Evolutionary conservation across 139 green algal genomes (phyloP).

Genomic region (Micractinium conductrix): DNA sequence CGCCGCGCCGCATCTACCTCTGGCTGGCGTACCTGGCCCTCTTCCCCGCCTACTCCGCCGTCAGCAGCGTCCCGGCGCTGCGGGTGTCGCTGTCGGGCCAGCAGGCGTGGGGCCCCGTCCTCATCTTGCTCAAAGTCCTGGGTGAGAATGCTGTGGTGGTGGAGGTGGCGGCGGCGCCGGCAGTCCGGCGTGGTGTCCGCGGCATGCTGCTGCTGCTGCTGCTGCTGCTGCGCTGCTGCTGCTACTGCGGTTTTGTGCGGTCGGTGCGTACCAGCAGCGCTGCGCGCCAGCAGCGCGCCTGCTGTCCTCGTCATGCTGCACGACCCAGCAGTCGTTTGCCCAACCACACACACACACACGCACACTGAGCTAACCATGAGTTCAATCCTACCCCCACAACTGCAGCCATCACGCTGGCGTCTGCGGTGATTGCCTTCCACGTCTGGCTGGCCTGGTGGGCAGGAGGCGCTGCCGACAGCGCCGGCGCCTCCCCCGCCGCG

Average conservation of each 20-base stretch:
- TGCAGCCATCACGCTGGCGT: background rate
- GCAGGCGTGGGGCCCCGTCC: background rate
- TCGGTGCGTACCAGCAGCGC: too few relatives aligned
- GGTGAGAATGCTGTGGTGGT: too few relatives aligned
- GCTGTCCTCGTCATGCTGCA: too few relatives aligned
- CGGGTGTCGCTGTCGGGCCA: background rate
- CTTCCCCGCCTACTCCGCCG: slow-evolving; percentile 12
- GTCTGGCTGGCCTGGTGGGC: slow-evolving; percentile 22
- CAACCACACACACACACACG: too few relatives aligned
- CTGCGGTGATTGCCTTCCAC: background rate
- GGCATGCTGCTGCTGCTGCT: background rate
- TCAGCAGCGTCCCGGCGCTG: slow-evolving; percentile 1
- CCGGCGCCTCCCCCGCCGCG: too few relatives aligned
- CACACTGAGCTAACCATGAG: too few relatives aligned
- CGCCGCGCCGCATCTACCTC: slow-evolving; percentile 4
- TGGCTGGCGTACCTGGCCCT: slow-evolving; percentile 9
- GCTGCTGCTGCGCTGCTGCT: background rate
- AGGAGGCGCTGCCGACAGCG: background rate
- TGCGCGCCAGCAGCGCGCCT: too few relatives aligned
- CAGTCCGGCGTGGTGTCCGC: too few relatives aligned
- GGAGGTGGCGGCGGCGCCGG: too few relatives aligned
- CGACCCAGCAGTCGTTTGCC: too few relatives aligned
- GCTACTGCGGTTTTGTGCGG: background rate
- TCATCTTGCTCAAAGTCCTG: background rate
- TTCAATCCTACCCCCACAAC: too few relatives aligned